Evolutionary conservation across 345 rosid species (phyloP), one percentile per base, ranked within the genome.

Genomic region (Draba incana): DNA sequence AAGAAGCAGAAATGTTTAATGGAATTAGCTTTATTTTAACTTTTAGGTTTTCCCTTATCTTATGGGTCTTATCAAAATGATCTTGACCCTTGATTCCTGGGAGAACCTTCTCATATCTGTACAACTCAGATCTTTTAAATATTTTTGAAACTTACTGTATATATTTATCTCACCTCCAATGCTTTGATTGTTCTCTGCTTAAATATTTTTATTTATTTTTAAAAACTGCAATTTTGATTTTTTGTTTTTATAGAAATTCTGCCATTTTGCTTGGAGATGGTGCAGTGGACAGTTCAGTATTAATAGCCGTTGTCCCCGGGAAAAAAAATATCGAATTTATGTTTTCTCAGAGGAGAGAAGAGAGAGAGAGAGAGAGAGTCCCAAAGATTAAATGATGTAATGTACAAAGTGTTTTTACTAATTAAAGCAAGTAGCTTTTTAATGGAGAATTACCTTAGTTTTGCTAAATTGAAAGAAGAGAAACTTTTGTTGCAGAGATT

Each of bases 21-120:
- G 41, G 33, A 47, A 23, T 62, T 35, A 30, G 30, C 7, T 50
- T 20, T 2, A 38, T 10, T 4, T 51, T 20, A 20, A 20, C 20
- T 42, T 10, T 42, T 6, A 23, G n/a, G 42, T 31, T 12, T 57
- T 6, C 56, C 71, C 82, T 76, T 53, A 57, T 80, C 68, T 83
- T 77, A 66, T 68, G 84, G 84, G 89, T 78, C 72, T 69, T 69
- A 57, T 81, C 86, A 85, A 88, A 20, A 81, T 75, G 83, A 82
- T 66, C 79, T 75, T 82, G 86, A 78, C 96, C 96, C 93, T 87
- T 92, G 92, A 92, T 92, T 88, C 92, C 77, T 80, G 90, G 93
- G 75, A 75, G 66, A 87, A 87, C 83, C 92, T 92, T 92, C 90
- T 86, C 80, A 75, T 59, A 62, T 83, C 75, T 85, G 73, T 72